phyloP scores from a whole-genome alignment of 1,284 basidiomycete genomes.

The Hymenochaete sp. region DNA sequence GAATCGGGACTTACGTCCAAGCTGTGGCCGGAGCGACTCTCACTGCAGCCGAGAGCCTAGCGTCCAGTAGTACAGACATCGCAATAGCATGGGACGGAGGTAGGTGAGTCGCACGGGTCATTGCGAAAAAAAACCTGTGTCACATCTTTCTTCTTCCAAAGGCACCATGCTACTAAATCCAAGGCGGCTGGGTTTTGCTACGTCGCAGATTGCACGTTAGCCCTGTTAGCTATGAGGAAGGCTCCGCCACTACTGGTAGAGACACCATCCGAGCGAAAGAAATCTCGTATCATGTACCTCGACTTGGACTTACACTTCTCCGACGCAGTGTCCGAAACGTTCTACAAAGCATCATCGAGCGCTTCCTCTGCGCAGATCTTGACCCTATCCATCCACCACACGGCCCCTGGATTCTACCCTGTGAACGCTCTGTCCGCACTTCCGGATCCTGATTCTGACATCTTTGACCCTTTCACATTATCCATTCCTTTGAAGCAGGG shows the following conservation, averaged over 20 bases:
- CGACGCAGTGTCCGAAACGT: conserved; percentile 80
- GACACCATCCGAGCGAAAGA: conserved; percentile 20
- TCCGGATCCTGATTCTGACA: conserved; percentile 31
- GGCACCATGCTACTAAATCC: conserved; percentile 71
- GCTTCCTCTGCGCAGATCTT: conserved; percentile 44
- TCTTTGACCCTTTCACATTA: conserved; percentile 64
- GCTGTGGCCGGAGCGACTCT: conserved; percentile 72
- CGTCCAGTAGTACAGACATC: conserved; percentile 44
- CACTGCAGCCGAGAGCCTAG: conserved; percentile 59
- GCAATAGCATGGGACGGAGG: conserved; percentile 84
- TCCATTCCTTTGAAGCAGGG: conserved; percentile 67
- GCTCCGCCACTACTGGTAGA: conserved; percentile 18
- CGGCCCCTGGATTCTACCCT: conserved; percentile 79
- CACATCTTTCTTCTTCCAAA: conserved; percentile 21
- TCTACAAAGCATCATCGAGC: conserved; percentile 30
- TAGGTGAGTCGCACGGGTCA: conserved; percentile 34
- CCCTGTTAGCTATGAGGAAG: conserved; percentile 54
- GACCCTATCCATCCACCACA: conserved; percentile 80
- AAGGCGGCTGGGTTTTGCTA: conserved; percentile 89
- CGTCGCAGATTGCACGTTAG: conserved; percentile 82
- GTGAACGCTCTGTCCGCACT: conserved; percentile 46
- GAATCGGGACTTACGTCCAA: conserved; percentile 60
- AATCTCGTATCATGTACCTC: conserved; percentile 76
- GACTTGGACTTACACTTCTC: conserved; percentile 91
- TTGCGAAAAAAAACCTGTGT: background rate